These are phyloP conservation scores for Nemania sp. DNA, from an alignment of 2,329 filamentous ascomycete species.

Conservation along the genomic window DNA sequence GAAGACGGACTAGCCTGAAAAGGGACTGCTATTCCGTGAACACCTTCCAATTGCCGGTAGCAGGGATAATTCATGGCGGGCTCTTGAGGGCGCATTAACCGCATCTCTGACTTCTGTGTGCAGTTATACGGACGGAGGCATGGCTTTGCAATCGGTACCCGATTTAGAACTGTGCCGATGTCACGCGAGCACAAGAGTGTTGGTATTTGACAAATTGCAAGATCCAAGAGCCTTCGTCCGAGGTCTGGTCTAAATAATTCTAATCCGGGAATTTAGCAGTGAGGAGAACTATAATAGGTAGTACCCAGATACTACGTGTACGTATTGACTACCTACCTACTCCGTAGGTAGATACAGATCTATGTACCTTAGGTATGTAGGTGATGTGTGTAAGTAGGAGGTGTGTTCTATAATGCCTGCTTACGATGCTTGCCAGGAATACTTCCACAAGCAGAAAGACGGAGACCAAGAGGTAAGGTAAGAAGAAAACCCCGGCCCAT, in stretches of 20 bases:
- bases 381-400: not conserved
- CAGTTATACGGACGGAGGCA: slow-evolving; percentile 6
- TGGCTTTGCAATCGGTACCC: slow-evolving; percentile 2
- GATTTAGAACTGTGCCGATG: slow-evolving; percentile 22
- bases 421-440: slow-evolving; percentile 22
- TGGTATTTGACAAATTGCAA: slow-evolving; percentile 28
- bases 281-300: no score
- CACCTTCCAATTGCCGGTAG: slow-evolving; percentile 28
- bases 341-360: no score
- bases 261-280: not conserved
- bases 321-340: not conserved
- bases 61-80: slow-evolving; percentile 17
- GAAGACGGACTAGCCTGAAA: slow-evolving; percentile 26
- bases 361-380: no score
- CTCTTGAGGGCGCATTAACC: not conserved
- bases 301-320: not conserved
- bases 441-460: slow-evolving; percentile 10
- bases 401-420: slow-evolving; percentile 10
- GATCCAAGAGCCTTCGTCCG: slow-evolving; percentile 12
- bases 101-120: not conserved
- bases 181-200: slow-evolving; percentile 11
- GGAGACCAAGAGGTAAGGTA: slow-evolving; percentile 1
- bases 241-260: not conserved
- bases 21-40: slow-evolving; percentile 24
- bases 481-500: slow-evolving; percentile 8